phyloP scores from a whole-genome alignment of 2,329 filamentous ascomycete species.

The Fusarium fujikuroi region DNA sequence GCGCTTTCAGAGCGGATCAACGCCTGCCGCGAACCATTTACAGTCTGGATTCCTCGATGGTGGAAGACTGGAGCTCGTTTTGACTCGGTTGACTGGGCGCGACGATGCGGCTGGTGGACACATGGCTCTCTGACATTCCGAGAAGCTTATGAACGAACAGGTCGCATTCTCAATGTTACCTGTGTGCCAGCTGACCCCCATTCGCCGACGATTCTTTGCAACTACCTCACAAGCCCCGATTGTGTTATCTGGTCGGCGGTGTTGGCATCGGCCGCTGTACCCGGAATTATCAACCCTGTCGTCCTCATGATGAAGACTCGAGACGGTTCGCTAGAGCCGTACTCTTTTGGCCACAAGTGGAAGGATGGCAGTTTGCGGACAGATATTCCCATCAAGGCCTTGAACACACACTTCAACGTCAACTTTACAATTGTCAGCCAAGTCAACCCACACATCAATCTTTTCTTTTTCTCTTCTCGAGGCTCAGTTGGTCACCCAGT shows the following conservation, averaged over 20 bases:
- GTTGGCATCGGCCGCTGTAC: conserved; percentile 92
- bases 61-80: conserved; percentile 94
- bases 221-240: conserved; percentile 94
- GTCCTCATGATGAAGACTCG: conserved; percentile 90
- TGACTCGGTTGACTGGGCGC: conserved; percentile 92
- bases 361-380: conserved; percentile 95
- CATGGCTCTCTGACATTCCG: conserved; percentile 92
- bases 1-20: conserved; percentile 86
- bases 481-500: conserved; percentile 93
- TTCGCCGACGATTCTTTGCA: conserved; percentile 89
- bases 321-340: conserved; percentile 82
- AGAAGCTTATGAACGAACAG: conserved; percentile 93
- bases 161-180: conserved; percentile 92
- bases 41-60: conserved; percentile 84
- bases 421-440: conserved; percentile 92
- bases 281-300: conserved; percentile 93
- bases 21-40: conserved; percentile 82
- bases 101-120: conserved; percentile 87
- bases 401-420: conserved; percentile 98
- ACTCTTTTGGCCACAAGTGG: conserved; percentile 99
- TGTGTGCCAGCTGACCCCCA: conserved; percentile 97
- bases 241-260: conserved; percentile 99
- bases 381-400: conserved; percentile 91
- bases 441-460: conserved; percentile 97
- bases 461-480: conserved; percentile 97